phyloP scores from a whole-genome alignment of 129 eudicot species.

The Centaurea solstitialis region DNA sequence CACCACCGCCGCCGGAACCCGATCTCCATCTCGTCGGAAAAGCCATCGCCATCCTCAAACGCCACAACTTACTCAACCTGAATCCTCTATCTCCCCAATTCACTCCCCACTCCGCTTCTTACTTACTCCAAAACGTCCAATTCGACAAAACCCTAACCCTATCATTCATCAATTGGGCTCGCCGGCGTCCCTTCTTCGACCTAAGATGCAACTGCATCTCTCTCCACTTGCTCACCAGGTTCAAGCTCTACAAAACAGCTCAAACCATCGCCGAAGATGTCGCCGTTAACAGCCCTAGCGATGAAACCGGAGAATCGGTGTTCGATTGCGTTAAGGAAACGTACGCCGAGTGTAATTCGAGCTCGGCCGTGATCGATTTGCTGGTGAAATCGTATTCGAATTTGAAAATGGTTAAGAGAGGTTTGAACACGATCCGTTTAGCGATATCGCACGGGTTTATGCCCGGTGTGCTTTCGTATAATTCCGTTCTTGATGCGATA shows the following conservation, averaged over 20 bases:
- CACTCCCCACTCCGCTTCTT: slow-evolving; percentile 67
- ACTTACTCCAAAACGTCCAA: slow-evolving; percentile 61
- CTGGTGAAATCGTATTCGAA: slow-evolving; percentile 66
- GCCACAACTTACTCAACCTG: slow-evolving; percentile 50
- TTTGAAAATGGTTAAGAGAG: slow-evolving; percentile 65
- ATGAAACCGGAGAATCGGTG: slow-evolving; percentile 40
- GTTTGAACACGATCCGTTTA: slow-evolving; percentile 55
- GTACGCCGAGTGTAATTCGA: slow-evolving; percentile 54
- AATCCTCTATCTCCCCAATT: slow-evolving; percentile 57
- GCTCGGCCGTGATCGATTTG: slow-evolving; percentile 83
- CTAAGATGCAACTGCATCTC: slow-evolving; percentile 54
- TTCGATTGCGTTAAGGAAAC: slow-evolving; percentile 53
- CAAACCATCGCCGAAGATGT: slow-evolving; percentile 60
- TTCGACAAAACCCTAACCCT: slow-evolving; percentile 58
- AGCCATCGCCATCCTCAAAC: slow-evolving; percentile 66
- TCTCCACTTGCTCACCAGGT: slow-evolving; percentile 76
- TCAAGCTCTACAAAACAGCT: slow-evolving; percentile 74
- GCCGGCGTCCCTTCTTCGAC: slow-evolving; percentile 56
- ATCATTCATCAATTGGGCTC: slow-evolving; percentile 71
- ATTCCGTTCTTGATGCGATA: slow-evolving; percentile 68
- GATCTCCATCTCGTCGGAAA: slow-evolving; percentile 46
- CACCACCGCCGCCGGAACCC: slow-evolving; percentile 25
- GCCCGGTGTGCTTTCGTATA: slow-evolving; percentile 85
- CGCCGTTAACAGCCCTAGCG: slow-evolving; percentile 23
- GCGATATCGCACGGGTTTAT: slow-evolving; percentile 66